phyloP scores from a whole-genome alignment of 495 filamentous ascomycete species.

The Zalerion maritima region DNA sequence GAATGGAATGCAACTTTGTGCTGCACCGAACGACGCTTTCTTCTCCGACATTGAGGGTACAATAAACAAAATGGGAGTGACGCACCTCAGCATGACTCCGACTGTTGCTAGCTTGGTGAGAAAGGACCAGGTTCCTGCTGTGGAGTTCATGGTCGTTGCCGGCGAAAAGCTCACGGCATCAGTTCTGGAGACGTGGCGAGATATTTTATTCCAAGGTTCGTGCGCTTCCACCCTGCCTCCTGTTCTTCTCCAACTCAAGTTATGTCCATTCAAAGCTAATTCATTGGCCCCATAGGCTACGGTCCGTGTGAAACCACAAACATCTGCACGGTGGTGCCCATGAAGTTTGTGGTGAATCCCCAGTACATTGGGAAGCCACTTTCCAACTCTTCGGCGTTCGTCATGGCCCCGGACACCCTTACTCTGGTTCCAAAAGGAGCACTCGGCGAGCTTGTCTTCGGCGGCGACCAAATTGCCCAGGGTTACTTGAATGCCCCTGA shows the following conservation, averaged over 20 bases:
- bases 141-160: constrained; percentile 52
- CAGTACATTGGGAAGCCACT: constrained; percentile 48
- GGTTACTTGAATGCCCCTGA: constrained; percentile 50
- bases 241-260: background rate
- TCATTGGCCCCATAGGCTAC: constrained; percentile 38
- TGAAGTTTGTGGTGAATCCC: constrained; percentile 34
- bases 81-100: constrained; percentile 66
- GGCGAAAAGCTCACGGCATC: constrained; percentile 56
- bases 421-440: constrained; percentile 46
- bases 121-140: constrained; percentile 44
- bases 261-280: constrained; percentile 5
- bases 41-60: constrained; percentile 46
- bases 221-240: background rate
- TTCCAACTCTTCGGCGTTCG: constrained; percentile 55
- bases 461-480: constrained; percentile 62
- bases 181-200: constrained; percentile 51
- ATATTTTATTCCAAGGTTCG: constrained; percentile 49
- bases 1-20: constrained; percentile 56
- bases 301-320: constrained; percentile 61
- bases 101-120: constrained; percentile 55
- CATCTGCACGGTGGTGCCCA: constrained; percentile 50
- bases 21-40: constrained; percentile 47
- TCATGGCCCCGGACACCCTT: constrained; percentile 31
- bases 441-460: constrained; percentile 68
- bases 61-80: constrained; percentile 43